A percentile compares a stretch with the other conserved stretches of the same genome.
phyloP scores from a whole-genome alignment of 257 asterid species.

The Oldenlandia corymbosa region DNA sequence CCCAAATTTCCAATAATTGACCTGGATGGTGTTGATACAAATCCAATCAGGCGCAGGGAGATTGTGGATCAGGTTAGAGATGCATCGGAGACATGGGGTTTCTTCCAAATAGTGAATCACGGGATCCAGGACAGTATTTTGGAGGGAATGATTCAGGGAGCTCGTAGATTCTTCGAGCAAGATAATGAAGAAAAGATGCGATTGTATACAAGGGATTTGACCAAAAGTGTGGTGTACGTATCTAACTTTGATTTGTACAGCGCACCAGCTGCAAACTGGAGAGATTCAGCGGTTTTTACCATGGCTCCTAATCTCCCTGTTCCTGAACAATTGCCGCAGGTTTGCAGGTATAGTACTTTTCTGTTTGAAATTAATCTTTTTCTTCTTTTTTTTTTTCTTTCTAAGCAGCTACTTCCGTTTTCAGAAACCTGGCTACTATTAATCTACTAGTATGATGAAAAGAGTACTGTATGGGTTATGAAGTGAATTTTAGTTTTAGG shows the following conservation, averaged over 20 bases:
- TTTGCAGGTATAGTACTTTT: constrained; percentile 31
- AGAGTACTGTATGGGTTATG: no score
- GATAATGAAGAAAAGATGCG: constrained; percentile 5
- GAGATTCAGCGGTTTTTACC: constrained; percentile 27
- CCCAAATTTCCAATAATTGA: constrained; percentile 32
- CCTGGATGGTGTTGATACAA: constrained; percentile 19
- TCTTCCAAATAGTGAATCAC: constrained; percentile 18
- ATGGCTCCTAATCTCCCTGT: constrained; percentile 36
- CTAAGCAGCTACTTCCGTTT: no score
- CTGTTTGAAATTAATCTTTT: no score
- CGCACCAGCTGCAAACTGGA: constrained; percentile 32
- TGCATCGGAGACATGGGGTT: constrained; percentile 9
- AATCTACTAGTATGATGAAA: no score
- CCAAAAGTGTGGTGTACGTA: constrained; percentile 30
- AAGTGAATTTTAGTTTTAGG: no score
- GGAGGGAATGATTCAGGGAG: constrained; percentile 39
- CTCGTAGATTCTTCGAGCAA: constrained; percentile 19
- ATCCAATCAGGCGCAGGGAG: constrained; percentile 13
- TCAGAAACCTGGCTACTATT: no score
- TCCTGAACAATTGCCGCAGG: constrained; percentile 28
- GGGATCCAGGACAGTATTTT: constrained; percentile 22
- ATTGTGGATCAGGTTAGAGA: constrained; percentile 15
- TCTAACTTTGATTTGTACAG: constrained; percentile 40
- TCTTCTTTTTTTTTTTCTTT: no score
- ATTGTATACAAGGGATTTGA: constrained; percentile 17